phyloP scores from a whole-genome alignment of 2,329 filamentous ascomycete species.

The Neopestalotiopsis sp. region DNA sequence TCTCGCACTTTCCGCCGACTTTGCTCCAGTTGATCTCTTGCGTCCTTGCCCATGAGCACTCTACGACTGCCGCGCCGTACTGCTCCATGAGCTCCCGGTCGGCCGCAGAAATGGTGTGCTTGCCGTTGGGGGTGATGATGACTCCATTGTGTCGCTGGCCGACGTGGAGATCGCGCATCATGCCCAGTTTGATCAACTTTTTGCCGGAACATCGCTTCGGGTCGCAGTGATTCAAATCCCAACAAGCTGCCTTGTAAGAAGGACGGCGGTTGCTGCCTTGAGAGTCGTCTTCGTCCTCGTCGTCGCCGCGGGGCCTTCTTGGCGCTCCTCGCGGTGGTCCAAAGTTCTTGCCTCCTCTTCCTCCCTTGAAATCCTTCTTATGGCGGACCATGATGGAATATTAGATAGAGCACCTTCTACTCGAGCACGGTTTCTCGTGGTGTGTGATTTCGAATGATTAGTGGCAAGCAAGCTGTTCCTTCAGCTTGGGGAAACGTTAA shows the following conservation, averaged over 20 bases:
- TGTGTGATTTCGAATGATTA: not conserved
- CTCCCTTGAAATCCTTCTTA: slow-evolving; percentile 81
- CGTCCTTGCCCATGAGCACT: slow-evolving; percentile 95
- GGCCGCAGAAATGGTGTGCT: slow-evolving; percentile 80
- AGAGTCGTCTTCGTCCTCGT: slow-evolving; percentile 37
- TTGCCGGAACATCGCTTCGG: slow-evolving; percentile 97
- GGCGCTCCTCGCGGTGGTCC: slow-evolving; percentile 64
- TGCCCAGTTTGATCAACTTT: slow-evolving; percentile 85
- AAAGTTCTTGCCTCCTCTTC: slow-evolving; percentile 74
- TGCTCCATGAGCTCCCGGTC: slow-evolving; percentile 83
- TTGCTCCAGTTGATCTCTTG: slow-evolving; percentile 88
- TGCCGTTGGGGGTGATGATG: slow-evolving; percentile 94
- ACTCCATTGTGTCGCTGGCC: slow-evolving; percentile 92
- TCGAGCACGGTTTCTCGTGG: too few species aligned
- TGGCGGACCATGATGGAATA: slow-evolving; percentile 82
- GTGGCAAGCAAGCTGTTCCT: not conserved
- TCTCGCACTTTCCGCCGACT: slow-evolving; percentile 92
- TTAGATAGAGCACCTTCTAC: not conserved
- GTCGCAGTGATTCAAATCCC: slow-evolving; percentile 98
- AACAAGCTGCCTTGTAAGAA: slow-evolving; percentile 90
- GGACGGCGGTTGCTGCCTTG: slow-evolving; percentile 49
- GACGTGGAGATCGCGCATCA: slow-evolving; percentile 92
- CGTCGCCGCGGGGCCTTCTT: slow-evolving; percentile 56
- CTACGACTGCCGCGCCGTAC: slow-evolving; percentile 92
- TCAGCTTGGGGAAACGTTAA: not conserved